phyloP scores from a whole-genome alignment of 169 alveolate species.

The Eimeria necatrix region DNA sequence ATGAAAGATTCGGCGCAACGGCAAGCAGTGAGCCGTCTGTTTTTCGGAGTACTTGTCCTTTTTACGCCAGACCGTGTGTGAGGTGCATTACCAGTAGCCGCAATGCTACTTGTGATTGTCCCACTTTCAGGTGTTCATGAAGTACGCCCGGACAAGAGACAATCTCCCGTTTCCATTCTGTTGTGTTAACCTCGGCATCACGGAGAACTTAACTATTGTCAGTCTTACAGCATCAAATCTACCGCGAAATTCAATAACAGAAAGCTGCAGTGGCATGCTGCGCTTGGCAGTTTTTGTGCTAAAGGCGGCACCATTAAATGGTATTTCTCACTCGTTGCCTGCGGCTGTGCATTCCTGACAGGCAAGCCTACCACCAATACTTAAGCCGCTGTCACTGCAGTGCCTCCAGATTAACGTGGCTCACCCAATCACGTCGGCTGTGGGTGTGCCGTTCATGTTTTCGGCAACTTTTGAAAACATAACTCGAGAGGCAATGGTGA shows the following conservation, averaged over 20 bases:
- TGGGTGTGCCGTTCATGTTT: slow-evolving; percentile 67
- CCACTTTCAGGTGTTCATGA: slow-evolving; percentile 54
- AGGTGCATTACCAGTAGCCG: not conserved
- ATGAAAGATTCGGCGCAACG: slow-evolving; percentile 6
- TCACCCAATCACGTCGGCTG: slow-evolving; percentile 47
- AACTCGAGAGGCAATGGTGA: slow-evolving; percentile 75
- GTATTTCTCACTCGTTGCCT: not conserved
- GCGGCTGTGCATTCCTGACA: not conserved
- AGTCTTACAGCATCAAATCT: not conserved
- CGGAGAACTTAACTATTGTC: slow-evolving; percentile 53
- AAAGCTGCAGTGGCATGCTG: not conserved
- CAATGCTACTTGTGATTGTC: not conserved
- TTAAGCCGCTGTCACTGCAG: slow-evolving; percentile 48
- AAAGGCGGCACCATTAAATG: too few species aligned
- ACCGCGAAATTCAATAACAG: not conserved
- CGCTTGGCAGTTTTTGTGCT: not conserved
- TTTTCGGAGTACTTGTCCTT: not conserved
- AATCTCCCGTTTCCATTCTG: slow-evolving; percentile 52
- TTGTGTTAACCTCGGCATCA: slow-evolving; percentile 47
- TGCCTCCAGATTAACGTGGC: slow-evolving; percentile 43
- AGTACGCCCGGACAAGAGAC: slow-evolving; percentile 60
- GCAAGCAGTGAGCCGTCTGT: slow-evolving; percentile 23
- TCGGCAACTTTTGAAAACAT: slow-evolving; percentile 63
- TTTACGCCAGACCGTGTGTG: not conserved
- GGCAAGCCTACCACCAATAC: slow-evolving; percentile 56